Conservation (phyloP, 2,329 filamentous ascomycete species). For the Venturia carpophila region DNA sequence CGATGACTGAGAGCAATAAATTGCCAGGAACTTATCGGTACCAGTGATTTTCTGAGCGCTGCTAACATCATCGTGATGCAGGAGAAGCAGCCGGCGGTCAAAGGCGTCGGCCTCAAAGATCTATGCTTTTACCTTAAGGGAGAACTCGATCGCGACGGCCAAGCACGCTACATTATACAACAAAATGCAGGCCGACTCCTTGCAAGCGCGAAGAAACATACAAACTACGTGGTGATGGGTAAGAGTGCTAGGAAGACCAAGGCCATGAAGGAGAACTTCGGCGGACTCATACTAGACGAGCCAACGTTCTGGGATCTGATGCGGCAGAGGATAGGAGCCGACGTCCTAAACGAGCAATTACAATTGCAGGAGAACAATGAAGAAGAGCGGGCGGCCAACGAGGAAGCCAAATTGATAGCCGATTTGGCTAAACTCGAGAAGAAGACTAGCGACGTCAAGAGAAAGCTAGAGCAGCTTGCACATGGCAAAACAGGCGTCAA, state of each 20-base stretch:
- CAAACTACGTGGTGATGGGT: not conserved
- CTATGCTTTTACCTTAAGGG: not conserved
- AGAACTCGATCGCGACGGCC: not conserved
- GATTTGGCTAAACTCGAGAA: not conserved
- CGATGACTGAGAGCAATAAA: too few relatives aligned
- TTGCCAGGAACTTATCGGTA: not conserved
- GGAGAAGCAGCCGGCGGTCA: not conserved
- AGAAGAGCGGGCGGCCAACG: not conserved
- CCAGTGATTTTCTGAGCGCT: not conserved
- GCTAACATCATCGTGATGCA: not conserved
- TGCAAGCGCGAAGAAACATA: not conserved
- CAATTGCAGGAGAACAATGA: not conserved
- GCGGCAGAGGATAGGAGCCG: not conserved
- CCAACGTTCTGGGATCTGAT: not conserved
- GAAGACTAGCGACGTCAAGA: not conserved
- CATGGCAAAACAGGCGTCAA: not conserved
- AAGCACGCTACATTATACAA: slow-evolving; percentile 1
- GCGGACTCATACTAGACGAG: not conserved
- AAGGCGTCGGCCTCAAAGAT: not conserved
- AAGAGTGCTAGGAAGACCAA: not conserved
- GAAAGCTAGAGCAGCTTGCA: not conserved
- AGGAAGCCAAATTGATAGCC: not conserved
- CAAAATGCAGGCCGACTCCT: not conserved
- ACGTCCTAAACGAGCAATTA: not conserved
- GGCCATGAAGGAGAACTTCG: slow-evolving; percentile 1